Evolutionary conservation across 495 filamentous ascomycete species (phyloP).

Genomic region (Immersiella caudata): DNA sequence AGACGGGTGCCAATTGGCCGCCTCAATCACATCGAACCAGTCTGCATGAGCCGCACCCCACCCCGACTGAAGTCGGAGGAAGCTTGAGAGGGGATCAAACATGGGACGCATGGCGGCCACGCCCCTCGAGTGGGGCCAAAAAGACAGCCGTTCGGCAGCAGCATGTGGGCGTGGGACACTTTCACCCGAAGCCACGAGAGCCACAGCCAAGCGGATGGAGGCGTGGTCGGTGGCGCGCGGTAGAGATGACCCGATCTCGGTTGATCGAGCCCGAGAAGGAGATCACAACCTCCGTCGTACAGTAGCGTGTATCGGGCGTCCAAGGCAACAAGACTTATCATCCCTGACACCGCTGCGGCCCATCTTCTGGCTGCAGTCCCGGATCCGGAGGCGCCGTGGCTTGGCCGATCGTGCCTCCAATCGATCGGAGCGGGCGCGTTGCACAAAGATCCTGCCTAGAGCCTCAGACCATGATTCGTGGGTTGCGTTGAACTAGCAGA

Average conservation of each 20-base stretch:
- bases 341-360: neutral
- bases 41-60: conserved; percentile 1
- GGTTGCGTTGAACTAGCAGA: neutral
- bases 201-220: neutral
- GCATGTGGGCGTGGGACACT: neutral
- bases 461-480: neutral
- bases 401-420: conserved; percentile 8
- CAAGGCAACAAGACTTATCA: neutral
- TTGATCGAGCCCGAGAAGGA: neutral
- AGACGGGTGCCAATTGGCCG: neutral
- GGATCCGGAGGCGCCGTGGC: conserved; percentile 1
- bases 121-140: neutral
- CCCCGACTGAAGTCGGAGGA: neutral
- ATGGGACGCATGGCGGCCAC: neutral
- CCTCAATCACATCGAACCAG: neutral
- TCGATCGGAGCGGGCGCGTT: neutral
- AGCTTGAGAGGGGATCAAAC: neutral
- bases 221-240: neutral
- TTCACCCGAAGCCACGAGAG: neutral
- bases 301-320: neutral
- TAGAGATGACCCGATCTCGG: neutral
- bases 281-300: neutral
- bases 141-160: neutral
- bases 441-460: conserved; percentile 6
- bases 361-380: neutral